These are phyloP conservation scores for Macrocybe gigantea DNA, from an alignment of 768 basidiomycete genomes.

Conservation along the genomic window DNA sequence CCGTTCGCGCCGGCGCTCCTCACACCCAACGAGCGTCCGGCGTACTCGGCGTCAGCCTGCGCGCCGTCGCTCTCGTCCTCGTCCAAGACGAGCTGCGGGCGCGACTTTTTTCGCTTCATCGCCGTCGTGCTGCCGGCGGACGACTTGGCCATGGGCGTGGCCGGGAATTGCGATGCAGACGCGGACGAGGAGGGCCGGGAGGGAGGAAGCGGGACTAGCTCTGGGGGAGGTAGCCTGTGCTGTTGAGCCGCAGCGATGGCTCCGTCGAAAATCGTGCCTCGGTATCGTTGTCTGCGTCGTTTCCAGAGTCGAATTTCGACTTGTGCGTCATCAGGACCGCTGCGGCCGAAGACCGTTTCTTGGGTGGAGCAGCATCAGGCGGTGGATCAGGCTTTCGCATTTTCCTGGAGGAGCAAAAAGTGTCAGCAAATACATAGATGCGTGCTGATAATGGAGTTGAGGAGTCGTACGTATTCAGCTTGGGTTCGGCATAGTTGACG, in stretches of 20 bases:
- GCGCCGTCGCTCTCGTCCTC: conserved; percentile 59
- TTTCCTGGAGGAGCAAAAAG: conserved; percentile 44
- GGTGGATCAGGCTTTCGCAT: conserved; percentile 80
- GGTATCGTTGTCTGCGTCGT: conserved; percentile 30
- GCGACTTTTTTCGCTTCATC: conserved; percentile 49
- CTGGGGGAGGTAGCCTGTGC: conserved; percentile 9
- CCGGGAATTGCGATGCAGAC: conserved; percentile 22
- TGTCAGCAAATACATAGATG: conserved; percentile 5
- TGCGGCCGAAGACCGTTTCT: conserved; percentile 43
- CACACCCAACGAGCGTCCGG: conserved; percentile 3
- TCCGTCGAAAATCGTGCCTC: conserved; percentile 29
- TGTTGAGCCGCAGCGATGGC: conserved; percentile 20
- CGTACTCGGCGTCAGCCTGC: conserved; percentile 66
- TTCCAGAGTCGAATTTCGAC: conserved; percentile 7
- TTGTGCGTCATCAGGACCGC: conserved; percentile 30
- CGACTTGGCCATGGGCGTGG: conserved; percentile 20
- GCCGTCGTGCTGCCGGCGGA: conserved; percentile 15
- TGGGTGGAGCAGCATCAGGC: conserved; percentile 27
- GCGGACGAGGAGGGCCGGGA: conserved; percentile 29
- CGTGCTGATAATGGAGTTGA: background rate
- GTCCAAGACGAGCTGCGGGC: conserved; percentile 35
- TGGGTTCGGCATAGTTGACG: conserved; percentile 83
- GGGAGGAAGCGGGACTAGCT: conserved; percentile 25
- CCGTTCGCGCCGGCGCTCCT: conserved; percentile 15
- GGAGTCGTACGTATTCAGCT: conserved; percentile 74